These are phyloP conservation scores for Juncus effusus DNA, from an alignment of 176 grass and related monocot genomes.

Conservation along the genomic window DNA sequence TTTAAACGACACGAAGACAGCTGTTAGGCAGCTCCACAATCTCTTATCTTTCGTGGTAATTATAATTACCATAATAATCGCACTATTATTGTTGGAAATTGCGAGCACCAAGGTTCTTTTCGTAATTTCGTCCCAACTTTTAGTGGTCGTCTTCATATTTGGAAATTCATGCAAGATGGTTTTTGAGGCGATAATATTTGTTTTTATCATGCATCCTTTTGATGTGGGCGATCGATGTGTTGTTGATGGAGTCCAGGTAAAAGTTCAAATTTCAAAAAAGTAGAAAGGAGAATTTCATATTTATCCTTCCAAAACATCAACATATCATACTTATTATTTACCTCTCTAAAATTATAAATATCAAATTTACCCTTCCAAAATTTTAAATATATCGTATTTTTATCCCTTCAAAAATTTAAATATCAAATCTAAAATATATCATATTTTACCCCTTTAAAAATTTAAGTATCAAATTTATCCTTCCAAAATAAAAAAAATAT, in stretches of 20 bases:
- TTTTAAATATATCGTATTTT: too few relatives aligned
- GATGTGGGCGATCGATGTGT: conserved; percentile 97
- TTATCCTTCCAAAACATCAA: too few relatives aligned
- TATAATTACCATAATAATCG: conserved; percentile 54
- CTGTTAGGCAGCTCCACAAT: conserved; percentile 88
- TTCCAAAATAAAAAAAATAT: too few relatives aligned
- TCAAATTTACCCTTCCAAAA: too few relatives aligned
- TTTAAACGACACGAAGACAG: conserved; percentile 95
- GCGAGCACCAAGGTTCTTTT: conserved; percentile 79
- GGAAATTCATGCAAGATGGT: conserved; percentile 89
- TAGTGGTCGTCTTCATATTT: conserved; percentile 90
- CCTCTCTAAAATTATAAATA: too few relatives aligned
- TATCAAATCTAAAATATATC: too few relatives aligned
- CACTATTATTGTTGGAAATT: conserved; percentile 72
- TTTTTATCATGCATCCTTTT: conserved; percentile 97
- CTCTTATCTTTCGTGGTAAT: conserved; percentile 58
- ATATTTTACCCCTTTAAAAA: too few relatives aligned
- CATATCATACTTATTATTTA: too few relatives aligned
- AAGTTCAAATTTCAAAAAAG: too few relatives aligned
- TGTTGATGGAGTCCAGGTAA: conserved; percentile 79
- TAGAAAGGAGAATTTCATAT: background rate
- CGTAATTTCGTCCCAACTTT: conserved; percentile 82
- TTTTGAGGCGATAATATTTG: conserved; percentile 97
- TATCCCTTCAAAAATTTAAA: too few relatives aligned
- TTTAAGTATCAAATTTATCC: too few relatives aligned